Conservation (phyloP, 257 asterid species). For the Osmanthus fragrans region DNA sequence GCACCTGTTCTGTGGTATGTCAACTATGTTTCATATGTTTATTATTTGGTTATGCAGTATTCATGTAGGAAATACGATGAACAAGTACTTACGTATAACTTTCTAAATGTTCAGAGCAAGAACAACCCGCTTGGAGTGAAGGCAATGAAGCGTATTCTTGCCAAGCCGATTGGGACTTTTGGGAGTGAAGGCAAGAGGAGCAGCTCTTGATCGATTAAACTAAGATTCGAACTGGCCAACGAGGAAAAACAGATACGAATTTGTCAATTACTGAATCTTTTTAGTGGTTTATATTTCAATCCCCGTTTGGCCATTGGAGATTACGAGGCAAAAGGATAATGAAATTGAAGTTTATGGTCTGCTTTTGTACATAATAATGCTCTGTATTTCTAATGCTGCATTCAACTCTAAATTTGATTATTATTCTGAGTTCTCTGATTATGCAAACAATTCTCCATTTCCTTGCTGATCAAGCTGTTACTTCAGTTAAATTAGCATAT, state of each 20-base stretch:
- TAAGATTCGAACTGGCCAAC: conserved; percentile 15
- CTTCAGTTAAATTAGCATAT: conserved; percentile 4
- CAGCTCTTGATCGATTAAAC: conserved; percentile 30
- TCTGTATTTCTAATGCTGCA: conserved; percentile 25
- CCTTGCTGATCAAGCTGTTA: conserved; percentile 23
- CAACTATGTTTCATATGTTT: neutral
- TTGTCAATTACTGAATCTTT: conserved; percentile 3
- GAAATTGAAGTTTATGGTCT: conserved; percentile 8
- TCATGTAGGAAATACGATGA: neutral
- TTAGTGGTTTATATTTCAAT: neutral
- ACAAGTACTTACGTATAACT: neutral
- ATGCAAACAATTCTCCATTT: conserved; percentile 36
- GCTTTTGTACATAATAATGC: conserved; percentile 39
- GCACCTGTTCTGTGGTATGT: conserved; percentile 58
- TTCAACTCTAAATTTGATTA: conserved; percentile 11
- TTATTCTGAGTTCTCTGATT: conserved; percentile 27
- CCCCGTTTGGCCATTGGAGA: conserved; percentile 20
- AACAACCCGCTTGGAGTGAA: conserved; percentile 65
- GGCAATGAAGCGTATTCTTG: conserved; percentile 62
- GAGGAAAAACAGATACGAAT: conserved; percentile 6
- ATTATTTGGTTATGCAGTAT: too few species aligned
- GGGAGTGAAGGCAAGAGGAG: conserved; percentile 33
- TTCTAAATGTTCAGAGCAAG: conserved; percentile 47
- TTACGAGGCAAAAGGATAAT: neutral
- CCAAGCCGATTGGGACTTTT: conserved; percentile 46